Evolutionary conservation across 2,329 filamentous ascomycete genomes (phyloP), one percentile per base, ranked within the genome.

Genomic region (Tolypocladium guangdongense): DNA sequence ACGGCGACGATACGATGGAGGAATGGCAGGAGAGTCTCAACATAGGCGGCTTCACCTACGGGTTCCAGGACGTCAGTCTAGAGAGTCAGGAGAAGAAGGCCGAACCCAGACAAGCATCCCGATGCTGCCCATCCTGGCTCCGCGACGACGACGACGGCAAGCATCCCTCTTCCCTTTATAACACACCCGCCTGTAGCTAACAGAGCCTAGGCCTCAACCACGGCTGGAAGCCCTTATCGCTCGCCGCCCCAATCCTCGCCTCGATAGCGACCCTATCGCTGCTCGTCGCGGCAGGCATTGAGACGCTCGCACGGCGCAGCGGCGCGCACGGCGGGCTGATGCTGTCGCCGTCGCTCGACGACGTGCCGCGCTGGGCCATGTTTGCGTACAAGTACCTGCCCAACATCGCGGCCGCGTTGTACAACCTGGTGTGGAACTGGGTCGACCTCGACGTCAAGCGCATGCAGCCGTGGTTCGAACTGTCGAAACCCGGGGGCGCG

Each of bases 381-480:
- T 71, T 78, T 5, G 52, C 63, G 0, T 81, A 79, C n/a, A 59
- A 76, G 0, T 82, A 81, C 48, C 57, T 76, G 0, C 81, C 82
- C 0, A 84, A 76, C 0, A 68, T 83, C 0, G 50, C 82, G 0
- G 74, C 80, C 0, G 74, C 84, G 0, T 7, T 78, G 0, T 84
- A 81, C 56, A 78, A 78, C 39, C 69, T 83, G 1, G 47, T 76
- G 0, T 84, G 81, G 80, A 73, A 70, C 3, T 82, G 80, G 78
- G 71, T 83, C 0, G 81, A 85, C 50, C 61, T 84, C 0, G 78
- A 86, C 37, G 67, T 73, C 0, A 81, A 82, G 54, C 59, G 82
- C 0, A 66, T 84, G 46, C 80, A 86, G 36, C 81, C 82, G 0
- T 86, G 76, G 69, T 74, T 81, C 12, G 78, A 83, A 24, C 52